Evolutionary conservation across 768 basidiomycete species (phyloP), one percentile per base, ranked within the genome.

Genomic region (Lactarius hatsudake): DNA sequence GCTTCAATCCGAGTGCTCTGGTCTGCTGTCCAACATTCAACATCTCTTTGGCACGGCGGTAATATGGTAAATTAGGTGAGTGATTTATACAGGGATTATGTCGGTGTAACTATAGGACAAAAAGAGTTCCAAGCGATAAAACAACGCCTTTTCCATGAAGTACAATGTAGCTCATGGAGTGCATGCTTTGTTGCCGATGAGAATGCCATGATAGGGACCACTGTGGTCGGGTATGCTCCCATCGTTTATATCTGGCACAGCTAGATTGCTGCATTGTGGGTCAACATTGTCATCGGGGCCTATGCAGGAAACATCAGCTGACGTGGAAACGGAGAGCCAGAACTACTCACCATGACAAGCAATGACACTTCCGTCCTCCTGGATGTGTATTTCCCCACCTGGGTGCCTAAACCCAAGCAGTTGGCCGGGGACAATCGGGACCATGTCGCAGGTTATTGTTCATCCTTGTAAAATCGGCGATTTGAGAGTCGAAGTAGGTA

Each of bases 181-280:
- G 62, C 74, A 76, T 67, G 72, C 82, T 32, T 81, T 76, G 5
- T 83, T 84, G 53, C 87, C 87, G 48, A 88, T 82, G 63, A 72
- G 78, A 60, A 87, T 82, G 26, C 85, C 86, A 64, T 86, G 74
- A 68, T 82, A 83, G 10, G 82, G 80, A 68, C 88, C 87, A 58
- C 85, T 73, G 74, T 91, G 89, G 72, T 90, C 72, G 7, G 82
- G 60, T 55, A 84, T 77, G 36, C 42, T 5, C 42, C 66, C 66
- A 2, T 57, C 4, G 0, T 8, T 10, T 61, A 90, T 74, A 69
- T 81, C 84, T 1, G 86, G 85, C 13, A 88, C 87, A 5, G 81
- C 79, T 45, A 73, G 71, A 62, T 85, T 83, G 38, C 82, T 81
- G 75, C 89, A 90, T 63, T 83, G 76, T 15, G 78, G 26, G 63